These are phyloP conservation scores for Metarhizium rileyi DNA, from an alignment of 2,329 filamentous ascomycete genomes.

Conservation along the genomic window DNA sequence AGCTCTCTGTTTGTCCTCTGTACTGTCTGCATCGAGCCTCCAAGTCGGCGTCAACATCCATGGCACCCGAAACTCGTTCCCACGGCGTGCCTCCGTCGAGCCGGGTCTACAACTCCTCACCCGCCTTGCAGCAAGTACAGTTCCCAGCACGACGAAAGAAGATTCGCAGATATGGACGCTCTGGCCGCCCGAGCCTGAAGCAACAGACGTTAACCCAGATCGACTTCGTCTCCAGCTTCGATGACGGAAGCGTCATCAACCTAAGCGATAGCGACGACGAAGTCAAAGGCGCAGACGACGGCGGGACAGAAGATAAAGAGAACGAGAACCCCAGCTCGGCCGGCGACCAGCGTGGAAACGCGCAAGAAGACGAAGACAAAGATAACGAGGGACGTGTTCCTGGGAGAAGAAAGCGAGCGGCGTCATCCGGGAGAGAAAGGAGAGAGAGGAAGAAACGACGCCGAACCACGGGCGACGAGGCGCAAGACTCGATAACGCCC, in stretches of 20 bases:
- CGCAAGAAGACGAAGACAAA: neutral
- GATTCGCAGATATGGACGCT: conserved; percentile 25
- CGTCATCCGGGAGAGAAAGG: neutral
- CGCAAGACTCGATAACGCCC: conserved; percentile 8
- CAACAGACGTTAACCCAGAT: conserved; percentile 36
- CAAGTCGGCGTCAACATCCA: conserved; percentile 9
- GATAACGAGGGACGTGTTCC: conserved; percentile 15
- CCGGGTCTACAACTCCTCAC: conserved; percentile 29
- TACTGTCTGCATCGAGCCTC: neutral
- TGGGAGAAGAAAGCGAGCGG: conserved; percentile 14
- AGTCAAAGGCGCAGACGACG: neutral
- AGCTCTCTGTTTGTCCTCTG: neutral
- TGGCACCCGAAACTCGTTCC: conserved; percentile 30
- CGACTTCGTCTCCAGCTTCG: conserved; percentile 27
- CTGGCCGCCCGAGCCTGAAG: conserved; percentile 17
- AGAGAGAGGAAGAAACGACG: conserved; percentile 14
- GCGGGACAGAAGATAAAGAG: conserved; percentile 12
- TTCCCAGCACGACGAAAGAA: conserved; percentile 26
- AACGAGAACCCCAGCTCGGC: conserved; percentile 3
- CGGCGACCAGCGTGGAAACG: neutral
- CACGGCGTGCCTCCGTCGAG: conserved; percentile 25
- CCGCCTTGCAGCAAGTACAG: conserved; percentile 27
- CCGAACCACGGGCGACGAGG: conserved; percentile 18
- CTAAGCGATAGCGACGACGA: conserved; percentile 18
- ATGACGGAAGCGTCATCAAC: conserved; percentile 16